Evolutionary conservation across 202 grass and related monocot genomes (phyloP).

Genomic region (Elaeis oleifera): DNA sequence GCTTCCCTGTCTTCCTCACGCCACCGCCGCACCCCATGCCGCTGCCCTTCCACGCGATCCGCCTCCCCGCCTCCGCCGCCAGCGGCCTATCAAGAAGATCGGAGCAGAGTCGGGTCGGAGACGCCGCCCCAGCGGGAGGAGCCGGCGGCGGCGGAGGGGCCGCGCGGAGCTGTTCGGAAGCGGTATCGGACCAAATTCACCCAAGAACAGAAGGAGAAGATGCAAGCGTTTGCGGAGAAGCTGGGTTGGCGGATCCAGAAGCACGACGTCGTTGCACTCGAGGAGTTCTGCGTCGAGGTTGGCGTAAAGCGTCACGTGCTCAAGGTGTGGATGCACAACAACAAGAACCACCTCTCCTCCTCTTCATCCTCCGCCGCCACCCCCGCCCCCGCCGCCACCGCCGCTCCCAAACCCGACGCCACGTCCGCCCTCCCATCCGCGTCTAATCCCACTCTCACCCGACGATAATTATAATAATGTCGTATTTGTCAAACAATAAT

Average conservation of each 20-base stretch:
- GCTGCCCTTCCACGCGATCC: slow-evolving; percentile 9
- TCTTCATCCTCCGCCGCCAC: background rate
- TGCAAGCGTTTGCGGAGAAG: slow-evolving; percentile 1
- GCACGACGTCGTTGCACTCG: slow-evolving; percentile 4
- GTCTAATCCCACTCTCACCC: background rate
- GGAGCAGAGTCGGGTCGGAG: slow-evolving; percentile 8
- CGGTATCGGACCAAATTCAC: slow-evolving; percentile 1
- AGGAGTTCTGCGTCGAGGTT: slow-evolving; percentile 8
- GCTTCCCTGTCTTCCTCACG: background rate
- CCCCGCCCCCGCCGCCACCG: background rate
- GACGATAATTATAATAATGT: background rate
- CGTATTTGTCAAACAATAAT: background rate
- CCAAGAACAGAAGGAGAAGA: background rate
- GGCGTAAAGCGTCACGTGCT: slow-evolving; percentile 1
- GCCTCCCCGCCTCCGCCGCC: background rate
- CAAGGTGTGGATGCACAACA: too few relatives aligned
- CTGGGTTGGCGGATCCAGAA: slow-evolving; percentile 5
- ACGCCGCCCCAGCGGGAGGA: slow-evolving; percentile 14
- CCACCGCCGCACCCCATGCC: slow-evolving; percentile 1
- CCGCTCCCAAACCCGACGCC: background rate
- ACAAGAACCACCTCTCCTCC: slow-evolving; percentile 2
- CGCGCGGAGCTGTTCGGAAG: background rate
- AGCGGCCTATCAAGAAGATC: background rate
- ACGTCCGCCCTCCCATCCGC: background rate
- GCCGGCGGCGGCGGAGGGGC: background rate